Evolutionary conservation across 306 rosid genomes (phyloP), one percentile per base, ranked within the genome.

Genomic region (Cercis canadensis): DNA sequence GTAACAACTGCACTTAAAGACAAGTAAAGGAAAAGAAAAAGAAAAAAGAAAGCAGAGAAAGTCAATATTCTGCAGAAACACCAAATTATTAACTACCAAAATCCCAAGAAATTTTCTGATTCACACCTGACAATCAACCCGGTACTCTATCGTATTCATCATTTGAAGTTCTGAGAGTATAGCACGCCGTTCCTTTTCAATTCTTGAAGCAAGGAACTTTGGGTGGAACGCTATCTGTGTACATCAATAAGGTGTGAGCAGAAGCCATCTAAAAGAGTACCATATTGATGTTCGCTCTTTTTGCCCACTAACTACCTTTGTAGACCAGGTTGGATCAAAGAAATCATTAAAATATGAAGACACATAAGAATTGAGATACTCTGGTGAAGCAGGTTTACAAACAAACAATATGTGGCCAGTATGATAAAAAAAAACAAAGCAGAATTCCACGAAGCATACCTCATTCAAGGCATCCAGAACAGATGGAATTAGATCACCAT

Each of bases 111-210:
- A 46, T 44, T 58, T 62, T 67, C 1, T 50, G 65, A 16, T 68
- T 41, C 78, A 8, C 60, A 91, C 99, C 99, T 94, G 99, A 77
- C 99, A 94, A 84, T 94, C 99, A 80, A 94, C 96, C 39, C 99
- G 95, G 57, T 94, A 94, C 67, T 94, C 99, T 80, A 91, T 91
- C 18, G 99, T 94, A 74, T 94, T 94, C 99, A 94, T 91, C 99
- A 94, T 94, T 79, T 94, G 99, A 77, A 94, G 85, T 83, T 94
- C 97, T 31, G 99, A 94, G 60, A 94, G 97, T 72, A 94, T 94
- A 46, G 99, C 99, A 62, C 96, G 96, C 53, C 97, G 85, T 81
- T 94, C 99, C 63, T 94, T 94, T 79, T 94, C 99, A 81, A 94
- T 91, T 71, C 99, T 87, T 65, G 99, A 94, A 65, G 99, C 67